Evolutionary conservation across 257 asterid species (phyloP).

Genomic region (Knoxia roxburghii): DNA sequence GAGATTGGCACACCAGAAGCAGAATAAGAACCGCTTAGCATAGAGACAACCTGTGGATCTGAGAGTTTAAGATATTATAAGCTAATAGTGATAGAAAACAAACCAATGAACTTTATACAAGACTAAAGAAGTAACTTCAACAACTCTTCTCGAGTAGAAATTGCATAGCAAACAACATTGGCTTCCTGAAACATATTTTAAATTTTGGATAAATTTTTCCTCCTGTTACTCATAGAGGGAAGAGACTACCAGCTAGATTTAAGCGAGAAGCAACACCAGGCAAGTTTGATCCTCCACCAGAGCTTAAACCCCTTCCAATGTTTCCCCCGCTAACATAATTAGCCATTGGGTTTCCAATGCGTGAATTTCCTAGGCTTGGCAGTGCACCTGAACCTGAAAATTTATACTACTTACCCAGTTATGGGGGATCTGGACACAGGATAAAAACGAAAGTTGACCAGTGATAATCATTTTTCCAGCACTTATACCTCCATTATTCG

Average conservation of each 20-base stretch:
- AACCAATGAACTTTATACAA: neutral
- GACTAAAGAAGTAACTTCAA: neutral
- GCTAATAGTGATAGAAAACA: constrained; percentile 2
- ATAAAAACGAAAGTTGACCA: neutral
- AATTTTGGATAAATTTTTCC: neutral
- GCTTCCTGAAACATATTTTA: neutral
- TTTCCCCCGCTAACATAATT: constrained; percentile 65
- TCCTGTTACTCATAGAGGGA: neutral
- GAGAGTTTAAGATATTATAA: constrained; percentile 37
- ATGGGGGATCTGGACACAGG: neutral
- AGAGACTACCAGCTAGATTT: constrained; percentile 44
- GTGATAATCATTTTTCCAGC: constrained; percentile 5
- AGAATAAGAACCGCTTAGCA: constrained; percentile 69
- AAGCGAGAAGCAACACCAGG: constrained; percentile 75
- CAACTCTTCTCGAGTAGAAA: neutral
- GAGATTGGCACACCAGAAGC: constrained; percentile 71
- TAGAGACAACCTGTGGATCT: constrained; percentile 84
- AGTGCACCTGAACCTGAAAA: constrained; percentile 55
- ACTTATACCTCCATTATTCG: constrained; percentile 67
- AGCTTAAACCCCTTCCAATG: constrained; percentile 52
- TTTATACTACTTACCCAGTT: constrained; percentile 29
- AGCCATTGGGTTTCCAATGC: constrained; percentile 54
- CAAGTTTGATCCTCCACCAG: constrained; percentile 58
- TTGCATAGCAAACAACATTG: neutral
- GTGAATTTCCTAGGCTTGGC: constrained; percentile 60